A percentile compares a stretch with the other conserved stretches of the same genome.
phyloP scores from a whole-genome alignment of 495 filamentous ascomycete species.

The Penicillium coprophilum region DNA sequence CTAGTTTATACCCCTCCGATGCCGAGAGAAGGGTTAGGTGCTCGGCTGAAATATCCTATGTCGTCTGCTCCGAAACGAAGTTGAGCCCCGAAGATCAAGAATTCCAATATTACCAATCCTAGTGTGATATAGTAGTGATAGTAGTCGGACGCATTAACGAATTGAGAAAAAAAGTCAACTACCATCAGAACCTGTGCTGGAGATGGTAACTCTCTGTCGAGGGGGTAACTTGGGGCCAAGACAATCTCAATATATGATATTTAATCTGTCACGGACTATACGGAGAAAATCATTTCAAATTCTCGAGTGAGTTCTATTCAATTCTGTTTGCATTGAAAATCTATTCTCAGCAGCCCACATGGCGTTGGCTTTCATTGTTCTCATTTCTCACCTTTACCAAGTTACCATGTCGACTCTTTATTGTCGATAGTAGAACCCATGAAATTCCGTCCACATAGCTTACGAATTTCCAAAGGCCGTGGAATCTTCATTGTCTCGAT shows the following conservation, averaged over 20 bases:
- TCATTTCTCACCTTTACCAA: neutral
- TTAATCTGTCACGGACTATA: too few species aligned
- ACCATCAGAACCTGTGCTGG: neutral
- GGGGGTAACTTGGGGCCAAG: too few species aligned
- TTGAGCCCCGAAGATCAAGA: too few species aligned
- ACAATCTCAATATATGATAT: too few species aligned
- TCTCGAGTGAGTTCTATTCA: neutral
- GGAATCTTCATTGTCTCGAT: neutral
- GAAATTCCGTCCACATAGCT: neutral
- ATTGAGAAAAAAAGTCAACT: neutral
- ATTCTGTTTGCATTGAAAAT: neutral
- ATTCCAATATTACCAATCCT: too few species aligned
- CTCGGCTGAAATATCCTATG: neutral
- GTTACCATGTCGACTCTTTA: neutral
- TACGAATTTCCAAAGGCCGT: neutral
- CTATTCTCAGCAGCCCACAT: neutral
- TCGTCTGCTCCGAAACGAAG: too few species aligned
- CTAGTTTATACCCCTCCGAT: neutral
- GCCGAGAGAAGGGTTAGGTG: neutral
- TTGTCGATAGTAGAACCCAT: neutral
- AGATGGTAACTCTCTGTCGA: too few species aligned
- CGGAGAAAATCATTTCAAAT: too few species aligned
- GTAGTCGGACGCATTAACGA: neutral
- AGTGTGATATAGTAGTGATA: too few species aligned
- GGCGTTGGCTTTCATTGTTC: neutral